Conservation (phyloP, 495 filamentous ascomycete species). For the Daldinia vernicosa region DNA sequence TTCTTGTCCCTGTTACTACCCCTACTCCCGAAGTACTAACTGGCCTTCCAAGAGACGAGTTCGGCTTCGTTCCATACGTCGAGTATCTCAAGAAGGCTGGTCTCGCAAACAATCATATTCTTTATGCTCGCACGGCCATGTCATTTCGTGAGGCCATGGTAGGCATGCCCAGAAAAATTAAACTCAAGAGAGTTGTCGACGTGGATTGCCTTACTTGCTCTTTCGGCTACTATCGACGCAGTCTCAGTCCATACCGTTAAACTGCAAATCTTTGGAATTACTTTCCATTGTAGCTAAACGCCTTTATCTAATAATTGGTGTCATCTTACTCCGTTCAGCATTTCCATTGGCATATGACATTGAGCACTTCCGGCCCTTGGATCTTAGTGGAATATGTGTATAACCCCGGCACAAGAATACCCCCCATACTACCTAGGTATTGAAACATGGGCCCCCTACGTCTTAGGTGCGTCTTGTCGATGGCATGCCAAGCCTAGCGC, state of each 20-base stretch:
- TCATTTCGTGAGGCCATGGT: slow-evolving; percentile 21
- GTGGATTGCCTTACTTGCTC: slow-evolving; percentile 22
- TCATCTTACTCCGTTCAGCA: not conserved
- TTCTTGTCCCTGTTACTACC: not conserved
- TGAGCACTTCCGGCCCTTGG: not conserved
- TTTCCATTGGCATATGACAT: not conserved
- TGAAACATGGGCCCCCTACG: not conserved
- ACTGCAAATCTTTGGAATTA: not conserved
- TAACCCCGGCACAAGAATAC: not conserved
- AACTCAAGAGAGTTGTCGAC: slow-evolving; percentile 32
- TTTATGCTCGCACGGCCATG: slow-evolving; percentile 31
- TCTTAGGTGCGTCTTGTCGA: not conserved
- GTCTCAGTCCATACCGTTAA: not conserved
- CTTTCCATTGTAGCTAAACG: not conserved
- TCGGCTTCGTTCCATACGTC: slow-evolving; percentile 35
- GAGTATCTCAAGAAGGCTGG: slow-evolving; percentile 27
- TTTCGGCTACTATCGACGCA: slow-evolving; percentile 31
- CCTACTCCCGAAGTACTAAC: not conserved
- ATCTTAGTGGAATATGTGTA: not conserved
- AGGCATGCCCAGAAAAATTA: slow-evolving; percentile 9
- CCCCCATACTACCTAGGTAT: not conserved
- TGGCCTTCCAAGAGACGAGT: slow-evolving; percentile 12
- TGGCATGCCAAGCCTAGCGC: not conserved
- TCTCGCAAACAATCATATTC: slow-evolving; percentile 22
- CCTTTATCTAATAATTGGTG: not conserved